Conservation (phyloP, 495 filamentous ascomycete genomes). For the Wilcoxina mikolae region DNA sequence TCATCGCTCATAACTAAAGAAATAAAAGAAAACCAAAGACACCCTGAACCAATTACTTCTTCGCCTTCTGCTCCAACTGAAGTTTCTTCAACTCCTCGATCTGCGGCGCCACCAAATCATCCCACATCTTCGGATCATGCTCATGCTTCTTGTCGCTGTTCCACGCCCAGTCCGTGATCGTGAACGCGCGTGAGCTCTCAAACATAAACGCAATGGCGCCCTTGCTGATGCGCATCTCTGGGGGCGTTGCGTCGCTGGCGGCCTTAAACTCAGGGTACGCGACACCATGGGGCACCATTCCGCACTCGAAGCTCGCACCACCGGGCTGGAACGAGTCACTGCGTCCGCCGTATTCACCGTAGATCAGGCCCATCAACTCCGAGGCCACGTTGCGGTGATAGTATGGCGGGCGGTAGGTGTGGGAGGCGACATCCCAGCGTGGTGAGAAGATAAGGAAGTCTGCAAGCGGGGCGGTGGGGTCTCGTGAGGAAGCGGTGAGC, state of each 20-base stretch:
- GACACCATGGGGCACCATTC: slow-evolving; percentile 42
- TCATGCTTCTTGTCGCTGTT: slow-evolving; percentile 41
- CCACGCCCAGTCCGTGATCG: slow-evolving; percentile 40
- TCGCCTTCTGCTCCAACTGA: slow-evolving; percentile 9
- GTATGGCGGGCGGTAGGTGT: slow-evolving; percentile 67
- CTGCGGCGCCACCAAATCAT: slow-evolving; percentile 37
- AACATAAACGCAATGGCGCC: slow-evolving; percentile 51
- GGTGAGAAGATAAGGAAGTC: slow-evolving; percentile 75
- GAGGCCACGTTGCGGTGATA: slow-evolving; percentile 76
- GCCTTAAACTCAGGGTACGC: slow-evolving; percentile 51
- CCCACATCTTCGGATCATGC: slow-evolving; percentile 44
- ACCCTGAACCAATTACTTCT: not conserved
- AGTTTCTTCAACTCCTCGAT: slow-evolving; percentile 32
- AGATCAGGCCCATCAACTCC: slow-evolving; percentile 60
- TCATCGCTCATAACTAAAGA: too few species aligned
- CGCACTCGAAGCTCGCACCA: slow-evolving; percentile 42
- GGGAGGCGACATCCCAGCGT: slow-evolving; percentile 58
- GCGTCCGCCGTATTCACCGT: slow-evolving; percentile 41
- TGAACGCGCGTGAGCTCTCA: slow-evolving; percentile 38
- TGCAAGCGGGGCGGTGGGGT: slow-evolving; percentile 49
- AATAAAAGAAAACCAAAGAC: not conserved
- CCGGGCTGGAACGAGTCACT: slow-evolving; percentile 41
- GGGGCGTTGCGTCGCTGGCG: slow-evolving; percentile 38
- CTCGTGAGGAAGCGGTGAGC: slow-evolving; percentile 48
- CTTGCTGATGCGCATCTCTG: slow-evolving; percentile 36